Evolutionary conservation across 78 protist genomes (phyloP), one percentile per base, ranked within the genome.

Genomic region (Polysphondylium violaceum): DNA sequence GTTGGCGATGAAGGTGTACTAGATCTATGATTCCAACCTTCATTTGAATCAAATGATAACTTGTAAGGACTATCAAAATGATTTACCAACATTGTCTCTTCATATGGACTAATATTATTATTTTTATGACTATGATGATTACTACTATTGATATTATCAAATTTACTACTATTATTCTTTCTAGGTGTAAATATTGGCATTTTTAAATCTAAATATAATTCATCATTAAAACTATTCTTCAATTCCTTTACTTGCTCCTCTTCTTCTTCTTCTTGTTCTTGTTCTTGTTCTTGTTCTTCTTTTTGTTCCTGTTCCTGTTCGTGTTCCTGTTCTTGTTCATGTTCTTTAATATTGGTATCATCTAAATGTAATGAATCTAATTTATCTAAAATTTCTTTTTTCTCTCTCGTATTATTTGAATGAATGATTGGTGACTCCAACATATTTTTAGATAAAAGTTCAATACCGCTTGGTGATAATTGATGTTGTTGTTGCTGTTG

Each of bases 21-120:
- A 8, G 38, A 33, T 14, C 50, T 14, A 56, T 56, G 7, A 21
- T n/a, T 33, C 8, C 41, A 53, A 38, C 38, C 40, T 31, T 65
- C 64, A 6, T 55, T 53, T 9, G 78, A 68, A 21, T 60, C 73
- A 55, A 67, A 79, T 19, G 76, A 64, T 14, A 40, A 27, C 33
- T 76, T 76, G 33, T 63, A 76, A 4, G 91, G 91, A 59, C 91
- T 83, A 23, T 83, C 91, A 1, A 83, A 43, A 44, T 83, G 67
- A 59, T 74, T 71, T 36, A 14, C 27, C 2, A 55, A n/a, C n/a
- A n/a, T 17, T 12, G 50, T n/a, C n/a, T n/a, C n/a, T n/a, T n/a
- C n/a, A n/a, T n/a, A n/a, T n/a, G n/a, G 50, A 31, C 41, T 43
- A 25, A 31, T 71, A 9, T 71, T 59, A 29, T 40, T 40, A 38